A percentile compares a stretch with the other conserved stretches of the same genome.
Conservation (phyloP, 345 rosid genomes). For the Rhodamnia rubescens region DNA sequence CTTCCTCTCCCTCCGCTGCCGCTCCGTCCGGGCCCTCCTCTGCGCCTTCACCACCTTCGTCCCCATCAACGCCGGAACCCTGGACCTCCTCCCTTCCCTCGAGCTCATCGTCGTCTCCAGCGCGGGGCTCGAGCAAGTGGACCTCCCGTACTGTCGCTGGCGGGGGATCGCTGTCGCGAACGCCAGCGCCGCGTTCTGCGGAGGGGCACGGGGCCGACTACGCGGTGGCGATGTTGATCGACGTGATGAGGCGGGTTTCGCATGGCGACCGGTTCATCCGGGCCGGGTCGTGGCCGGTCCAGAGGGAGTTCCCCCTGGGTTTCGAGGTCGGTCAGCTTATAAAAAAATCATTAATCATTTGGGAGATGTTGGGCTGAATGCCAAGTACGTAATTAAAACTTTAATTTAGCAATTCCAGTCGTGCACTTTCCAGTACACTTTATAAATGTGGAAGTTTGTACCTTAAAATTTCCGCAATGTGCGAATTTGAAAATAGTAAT, state of each 20-base stretch:
- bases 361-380: neutral
- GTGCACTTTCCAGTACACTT: neutral
- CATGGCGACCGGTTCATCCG: constrained; percentile 21
- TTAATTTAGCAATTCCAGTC: neutral
- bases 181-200: constrained; percentile 23
- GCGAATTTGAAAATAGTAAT: neutral
- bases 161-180: constrained; percentile 25
- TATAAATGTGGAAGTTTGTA: neutral
- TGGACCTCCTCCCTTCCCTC: constrained; percentile 20
- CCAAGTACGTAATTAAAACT: neutral
- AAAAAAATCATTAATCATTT: neutral
- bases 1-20: constrained; percentile 6
- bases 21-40: constrained; percentile 18
- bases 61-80: constrained; percentile 13
- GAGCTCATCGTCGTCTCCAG: constrained; percentile 22
- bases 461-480: neutral
- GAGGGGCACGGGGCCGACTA: constrained; percentile 34
- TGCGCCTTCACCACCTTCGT: constrained; percentile 6
- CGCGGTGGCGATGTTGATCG: constrained; percentile 27
- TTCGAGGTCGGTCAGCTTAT: constrained; percentile 19
- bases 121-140: constrained; percentile 30
- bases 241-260: constrained; percentile 22
- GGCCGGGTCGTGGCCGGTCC: constrained; percentile 10
- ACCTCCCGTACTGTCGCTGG: constrained; percentile 28
- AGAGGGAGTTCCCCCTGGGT: constrained; percentile 7